Base-by-base conservation (phyloP, 208 protist genomes). In the Angomonas ambiguus region DNA sequence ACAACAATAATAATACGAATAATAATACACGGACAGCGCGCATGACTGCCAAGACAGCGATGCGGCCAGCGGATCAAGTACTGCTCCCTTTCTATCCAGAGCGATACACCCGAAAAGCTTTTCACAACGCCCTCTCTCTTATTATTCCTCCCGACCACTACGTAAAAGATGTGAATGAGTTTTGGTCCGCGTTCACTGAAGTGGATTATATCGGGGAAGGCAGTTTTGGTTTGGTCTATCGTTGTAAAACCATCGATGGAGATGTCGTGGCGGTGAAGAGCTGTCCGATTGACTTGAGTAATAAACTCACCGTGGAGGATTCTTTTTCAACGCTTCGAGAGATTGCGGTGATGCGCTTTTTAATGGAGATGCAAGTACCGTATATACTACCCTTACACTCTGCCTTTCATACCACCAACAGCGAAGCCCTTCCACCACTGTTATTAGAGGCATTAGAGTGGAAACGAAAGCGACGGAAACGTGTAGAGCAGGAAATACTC, bases 141-240 rank as follows among this genome's bases (percentile, higher is more conserved):
- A 71, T 90, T 30, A 67, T 94, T n/a, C 72, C 85, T n/a, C 71
- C 71, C n/a, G 33, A 66, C 41, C 85, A 94, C 71, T 81, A 81
- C 13, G 67, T 92, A 13, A 31, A 59, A 30, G 38, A 74, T 13
- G 38, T 67, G 25, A 71, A 76, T 10, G 82, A 87, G 59, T 94
- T 94, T 76, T 94, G 88, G 86, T 38, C 62, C 56, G 85, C 88
- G 49, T 94, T 94, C 64, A 10, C 51, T 11, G 71, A 62, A 2
- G 77, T 71, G 0, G 82, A 91, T 67, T 92, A 85, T 31, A 77
- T 93, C 24, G 86, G 89, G 8, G 85, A 95, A 58, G 89, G 89
- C n/a, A 93, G 86, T 74, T 95, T 95, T 59, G 89, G 89, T 0
- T 66, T 95, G 25, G 89, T 95, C 22, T 95, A 84, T 84, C 77